Percentiles rank a stretch among this genome's conserved stretches.
Conservation (phyloP, 2,329 filamentous ascomycete species). For the Apiospora rasikravindrae region DNA sequence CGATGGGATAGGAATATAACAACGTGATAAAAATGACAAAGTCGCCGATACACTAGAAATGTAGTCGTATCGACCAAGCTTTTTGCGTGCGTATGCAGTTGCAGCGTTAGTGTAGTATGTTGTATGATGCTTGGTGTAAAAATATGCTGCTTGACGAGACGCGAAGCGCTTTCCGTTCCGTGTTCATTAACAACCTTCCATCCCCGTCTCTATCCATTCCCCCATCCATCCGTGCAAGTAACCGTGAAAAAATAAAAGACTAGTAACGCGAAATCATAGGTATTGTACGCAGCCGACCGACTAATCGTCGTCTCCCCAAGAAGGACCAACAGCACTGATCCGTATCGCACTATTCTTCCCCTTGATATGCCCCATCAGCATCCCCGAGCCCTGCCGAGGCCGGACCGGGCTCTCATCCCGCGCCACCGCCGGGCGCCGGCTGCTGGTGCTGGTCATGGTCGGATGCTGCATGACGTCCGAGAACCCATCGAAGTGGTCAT, state of each 20-base stretch:
- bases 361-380: constrained; percentile 29
- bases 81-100: background rate
- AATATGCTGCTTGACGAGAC: background rate
- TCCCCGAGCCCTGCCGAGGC: background rate
- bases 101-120: background rate
- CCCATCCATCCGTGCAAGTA: background rate
- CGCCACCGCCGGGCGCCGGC: constrained; percentile 31
- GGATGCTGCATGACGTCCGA: constrained; percentile 22
- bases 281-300: too few relatives aligned
- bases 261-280: too few relatives aligned
- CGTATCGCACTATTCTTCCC: constrained; percentile 47
- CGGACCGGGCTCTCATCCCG: constrained; percentile 44
- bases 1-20: background rate
- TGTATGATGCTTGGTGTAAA: background rate
- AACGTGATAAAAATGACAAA: background rate
- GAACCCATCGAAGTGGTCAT: constrained; percentile 29
- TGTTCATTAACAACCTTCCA: background rate
- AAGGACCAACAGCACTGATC: constrained; percentile 46
- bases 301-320: constrained; percentile 49
- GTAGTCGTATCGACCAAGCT: background rate
- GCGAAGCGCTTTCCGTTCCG: background rate
- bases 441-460: constrained; percentile 25
- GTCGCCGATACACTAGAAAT: background rate
- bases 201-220: background rate
- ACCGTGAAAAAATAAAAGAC: too few relatives aligned